These are phyloP conservation scores for Talaromyces sp. DNA, from an alignment of 2,329 filamentous ascomycete species.

Conservation along the genomic window DNA sequence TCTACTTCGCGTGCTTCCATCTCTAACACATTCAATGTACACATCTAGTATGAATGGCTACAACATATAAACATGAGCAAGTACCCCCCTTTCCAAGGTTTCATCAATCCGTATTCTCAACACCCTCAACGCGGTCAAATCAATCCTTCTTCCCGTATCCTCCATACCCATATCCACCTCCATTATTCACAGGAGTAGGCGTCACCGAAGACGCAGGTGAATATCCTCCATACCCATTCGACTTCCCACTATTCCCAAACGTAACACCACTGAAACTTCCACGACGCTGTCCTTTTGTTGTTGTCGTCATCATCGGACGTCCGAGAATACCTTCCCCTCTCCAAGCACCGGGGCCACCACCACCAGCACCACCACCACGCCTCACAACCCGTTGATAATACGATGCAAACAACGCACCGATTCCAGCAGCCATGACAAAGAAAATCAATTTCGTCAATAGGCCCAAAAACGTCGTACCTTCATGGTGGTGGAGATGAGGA, in stretches of 20 bases:
- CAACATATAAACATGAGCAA: neutral
- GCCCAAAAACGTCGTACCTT: conserved; percentile 4
- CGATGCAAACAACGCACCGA: conserved; percentile 32
- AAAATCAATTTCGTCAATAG: conserved; percentile 31
- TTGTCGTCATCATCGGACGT: conserved; percentile 43
- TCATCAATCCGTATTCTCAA: neutral
- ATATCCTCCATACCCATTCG: conserved; percentile 55
- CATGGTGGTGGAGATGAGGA: neutral
- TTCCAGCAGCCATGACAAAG: conserved; percentile 32
- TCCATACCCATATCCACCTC: conserved; percentile 31
- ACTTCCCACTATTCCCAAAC: conserved; percentile 49
- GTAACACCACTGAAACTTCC: conserved; percentile 49
- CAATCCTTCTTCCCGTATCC: conserved; percentile 43
- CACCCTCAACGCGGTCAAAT: conserved; percentile 10
- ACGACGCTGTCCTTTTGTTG: conserved; percentile 20
- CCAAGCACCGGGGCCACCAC: conserved; percentile 21
- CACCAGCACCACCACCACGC: conserved; percentile 18
- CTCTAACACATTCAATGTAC: neutral
- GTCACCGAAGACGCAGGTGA: conserved; percentile 32
- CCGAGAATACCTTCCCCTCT: conserved; percentile 46
- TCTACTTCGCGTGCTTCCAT: neutral
- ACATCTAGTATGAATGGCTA: neutral
- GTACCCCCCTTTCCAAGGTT: neutral
- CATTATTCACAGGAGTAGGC: conserved; percentile 16
- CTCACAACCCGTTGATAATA: conserved; percentile 33